Evolutionary conservation across 2,329 filamentous ascomycete species (phyloP).

Genomic region (Penicillium sp.): DNA sequence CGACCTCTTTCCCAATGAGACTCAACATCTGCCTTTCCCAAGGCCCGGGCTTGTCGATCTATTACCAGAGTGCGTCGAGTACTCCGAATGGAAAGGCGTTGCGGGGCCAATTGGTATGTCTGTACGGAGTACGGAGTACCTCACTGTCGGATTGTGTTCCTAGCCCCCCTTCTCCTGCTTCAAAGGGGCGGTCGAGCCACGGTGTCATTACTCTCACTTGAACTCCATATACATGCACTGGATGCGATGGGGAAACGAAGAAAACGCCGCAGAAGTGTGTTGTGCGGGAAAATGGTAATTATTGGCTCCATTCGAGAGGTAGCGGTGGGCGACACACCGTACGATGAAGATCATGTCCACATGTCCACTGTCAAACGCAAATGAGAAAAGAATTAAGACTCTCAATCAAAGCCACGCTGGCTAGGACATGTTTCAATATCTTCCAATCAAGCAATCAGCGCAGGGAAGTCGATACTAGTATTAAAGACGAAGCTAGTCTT

Average conservation of each 20-base stretch:
- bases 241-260: neutral
- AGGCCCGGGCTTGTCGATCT: slow-evolving; percentile 24
- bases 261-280: slow-evolving; percentile 1
- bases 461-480: neutral
- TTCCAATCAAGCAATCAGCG: neutral
- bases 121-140: slow-evolving; percentile 3
- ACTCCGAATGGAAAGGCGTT: slow-evolving; percentile 11
- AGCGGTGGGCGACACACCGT: slow-evolving; percentile 13
- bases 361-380: neutral
- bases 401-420: slow-evolving; percentile 17
- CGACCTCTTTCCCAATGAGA: slow-evolving; percentile 22
- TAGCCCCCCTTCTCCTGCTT: slow-evolving; percentile 1
- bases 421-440: slow-evolving; percentile 21
- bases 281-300: neutral
- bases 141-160: slow-evolving; percentile 10
- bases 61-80: slow-evolving; percentile 19
- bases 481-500: slow-evolving; percentile 7
- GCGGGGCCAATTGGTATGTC: slow-evolving; percentile 19
- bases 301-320: neutral
- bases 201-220: neutral
- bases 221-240: neutral
- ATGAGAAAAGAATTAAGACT: neutral
- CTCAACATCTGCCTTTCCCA: neutral
- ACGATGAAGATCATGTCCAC: slow-evolving; percentile 26
- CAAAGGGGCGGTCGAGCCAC: slow-evolving; percentile 21